Percentiles rank a stretch among this genome's conserved stretches.
Evolutionary conservation across 257 asterid genomes (phyloP).

Genomic region (Cordia subcordata): DNA sequence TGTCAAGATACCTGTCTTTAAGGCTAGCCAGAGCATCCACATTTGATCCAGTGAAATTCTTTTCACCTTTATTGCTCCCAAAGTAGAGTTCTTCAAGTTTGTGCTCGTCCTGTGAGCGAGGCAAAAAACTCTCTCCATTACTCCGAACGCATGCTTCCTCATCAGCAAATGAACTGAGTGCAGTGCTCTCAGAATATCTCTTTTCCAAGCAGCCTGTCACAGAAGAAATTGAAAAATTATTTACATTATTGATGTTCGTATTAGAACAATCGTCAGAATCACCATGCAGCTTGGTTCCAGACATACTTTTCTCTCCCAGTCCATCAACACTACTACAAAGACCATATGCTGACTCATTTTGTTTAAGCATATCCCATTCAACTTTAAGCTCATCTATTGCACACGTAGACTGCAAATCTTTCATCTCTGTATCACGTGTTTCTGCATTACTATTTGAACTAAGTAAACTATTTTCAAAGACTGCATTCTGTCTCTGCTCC

Average conservation of each 20-base stretch:
- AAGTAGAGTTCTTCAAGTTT: slow-evolving; percentile 26
- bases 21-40: slow-evolving; percentile 20
- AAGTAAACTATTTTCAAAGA: slow-evolving; percentile 23
- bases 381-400: slow-evolving; percentile 24
- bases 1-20: slow-evolving; percentile 23
- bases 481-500: slow-evolving; percentile 26
- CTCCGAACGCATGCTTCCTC: slow-evolving; percentile 21
- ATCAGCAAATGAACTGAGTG: slow-evolving; percentile 21
- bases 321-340: slow-evolving; percentile 26
- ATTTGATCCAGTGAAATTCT: slow-evolving; percentile 20
- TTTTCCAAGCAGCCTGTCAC: slow-evolving; percentile 23
- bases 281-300: slow-evolving; percentile 23
- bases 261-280: slow-evolving; percentile 16
- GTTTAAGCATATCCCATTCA: slow-evolving; percentile 25
- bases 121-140: slow-evolving; percentile 7
- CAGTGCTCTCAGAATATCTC: slow-evolving; percentile 17
- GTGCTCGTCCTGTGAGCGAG: slow-evolving; percentile 22
- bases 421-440: slow-evolving; percentile 21
- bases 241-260: slow-evolving; percentile 17
- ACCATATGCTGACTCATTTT: slow-evolving; percentile 29
- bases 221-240: slow-evolving; percentile 15
- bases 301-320: slow-evolving; percentile 24
- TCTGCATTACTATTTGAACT: slow-evolving; percentile 30
- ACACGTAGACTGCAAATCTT: slow-evolving; percentile 17
- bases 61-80: slow-evolving; percentile 20